Conservation (phyloP, 148 eudicot species). For the Spergularia marina region DNA sequence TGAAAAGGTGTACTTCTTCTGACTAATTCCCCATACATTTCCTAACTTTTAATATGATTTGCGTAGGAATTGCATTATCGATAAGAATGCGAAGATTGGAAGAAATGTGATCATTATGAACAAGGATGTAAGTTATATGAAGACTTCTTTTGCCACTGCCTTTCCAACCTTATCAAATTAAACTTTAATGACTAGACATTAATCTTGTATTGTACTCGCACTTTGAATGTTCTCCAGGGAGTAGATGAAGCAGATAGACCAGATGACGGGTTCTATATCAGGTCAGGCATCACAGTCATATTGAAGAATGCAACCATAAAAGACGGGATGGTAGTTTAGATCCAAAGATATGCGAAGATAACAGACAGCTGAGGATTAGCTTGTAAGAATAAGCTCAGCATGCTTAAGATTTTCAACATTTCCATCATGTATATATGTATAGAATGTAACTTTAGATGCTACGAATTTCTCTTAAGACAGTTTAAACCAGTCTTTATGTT, state of each 20-base stretch:
- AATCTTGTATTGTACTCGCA: neutral
- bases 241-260: constrained; percentile 87
- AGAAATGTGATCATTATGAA: constrained; percentile 72
- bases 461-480: neutral
- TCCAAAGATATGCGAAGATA: neutral
- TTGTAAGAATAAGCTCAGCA: constrained; percentile 11
- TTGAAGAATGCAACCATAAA: constrained; percentile 78
- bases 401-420: neutral
- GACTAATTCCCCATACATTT: neutral
- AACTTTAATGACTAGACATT: neutral
- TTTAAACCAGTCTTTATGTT: neutral
- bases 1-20: neutral
- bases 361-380: neutral
- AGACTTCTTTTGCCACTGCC: neutral
- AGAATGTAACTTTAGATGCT: neutral
- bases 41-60: neutral
- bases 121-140: constrained; percentile 54
- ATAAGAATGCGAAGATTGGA: constrained; percentile 96
- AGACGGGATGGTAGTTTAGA: constrained; percentile 68
- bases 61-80: constrained; percentile 88
- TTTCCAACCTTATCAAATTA: neutral
- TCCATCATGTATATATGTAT: neutral
- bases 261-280: constrained; percentile 79
- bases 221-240: constrained; percentile 33
- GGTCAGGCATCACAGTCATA: constrained; percentile 77